Conservation (phyloP, 371 early-diverging fungal species). For the Zopfochytrium polystomum region DNA sequence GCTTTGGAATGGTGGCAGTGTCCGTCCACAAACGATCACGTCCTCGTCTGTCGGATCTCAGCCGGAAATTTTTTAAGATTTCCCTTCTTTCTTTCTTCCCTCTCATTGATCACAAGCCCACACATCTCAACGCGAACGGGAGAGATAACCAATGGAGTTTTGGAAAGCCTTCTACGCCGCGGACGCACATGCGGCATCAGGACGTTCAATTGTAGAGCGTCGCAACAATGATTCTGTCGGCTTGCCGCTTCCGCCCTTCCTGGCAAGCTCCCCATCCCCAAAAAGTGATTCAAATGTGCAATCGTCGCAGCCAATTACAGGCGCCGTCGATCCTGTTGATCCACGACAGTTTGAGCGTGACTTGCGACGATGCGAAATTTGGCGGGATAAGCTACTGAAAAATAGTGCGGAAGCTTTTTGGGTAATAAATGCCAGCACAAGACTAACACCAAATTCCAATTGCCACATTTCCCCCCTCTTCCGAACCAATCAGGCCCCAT, state of each 20-base stretch:
- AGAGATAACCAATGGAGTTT: neutral
- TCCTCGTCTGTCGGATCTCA: conserved; percentile 1
- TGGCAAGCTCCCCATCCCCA: conserved; percentile 4
- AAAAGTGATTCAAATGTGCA: no score
- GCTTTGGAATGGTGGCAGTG: neutral
- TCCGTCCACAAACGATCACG: no score
- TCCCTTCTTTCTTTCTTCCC: neutral
- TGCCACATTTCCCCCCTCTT: neutral
- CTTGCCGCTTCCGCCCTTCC: no score
- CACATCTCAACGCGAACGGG: neutral
- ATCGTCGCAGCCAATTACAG: neutral
- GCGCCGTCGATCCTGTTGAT: neutral
- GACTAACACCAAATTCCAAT: neutral
- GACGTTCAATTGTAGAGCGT: no score
- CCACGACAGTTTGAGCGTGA: conserved; percentile 43
- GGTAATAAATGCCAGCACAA: conserved; percentile 2
- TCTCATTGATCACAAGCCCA: neutral
- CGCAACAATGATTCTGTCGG: no score
- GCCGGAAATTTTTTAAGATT: no score
- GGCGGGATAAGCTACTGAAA: conserved; percentile 64
- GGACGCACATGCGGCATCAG: no score
- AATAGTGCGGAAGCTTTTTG: conserved; percentile 50
- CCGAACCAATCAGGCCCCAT: conserved; percentile 73
- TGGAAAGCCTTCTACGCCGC: no score
- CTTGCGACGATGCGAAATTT: conserved; percentile 63